These are phyloP conservation scores for Astrocystis sublimbata DNA, from an alignment of 495 filamentous ascomycete genomes.

Conservation along the genomic window DNA sequence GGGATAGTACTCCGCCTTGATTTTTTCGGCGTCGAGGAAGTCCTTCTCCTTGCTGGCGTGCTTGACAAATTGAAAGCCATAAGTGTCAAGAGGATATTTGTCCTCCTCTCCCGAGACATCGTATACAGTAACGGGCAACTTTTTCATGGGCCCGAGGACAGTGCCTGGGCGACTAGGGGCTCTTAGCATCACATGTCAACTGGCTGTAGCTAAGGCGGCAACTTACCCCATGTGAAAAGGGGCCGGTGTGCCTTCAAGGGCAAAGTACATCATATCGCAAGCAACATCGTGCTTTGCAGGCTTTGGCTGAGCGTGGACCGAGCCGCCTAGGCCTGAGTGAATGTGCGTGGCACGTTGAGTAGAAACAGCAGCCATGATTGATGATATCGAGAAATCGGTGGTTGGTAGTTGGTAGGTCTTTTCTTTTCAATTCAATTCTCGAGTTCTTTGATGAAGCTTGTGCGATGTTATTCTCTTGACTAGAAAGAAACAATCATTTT, in stretches of 20 bases:
- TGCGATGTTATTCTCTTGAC: background rate
- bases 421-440: too few species aligned
- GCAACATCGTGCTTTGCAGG: background rate
- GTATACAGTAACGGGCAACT: conserved; percentile 29
- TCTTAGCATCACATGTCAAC: background rate
- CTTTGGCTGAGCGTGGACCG: background rate
- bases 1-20: conserved; percentile 55
- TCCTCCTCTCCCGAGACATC: conserved; percentile 54
- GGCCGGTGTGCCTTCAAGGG: background rate
- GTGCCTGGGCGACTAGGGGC: background rate
- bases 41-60: conserved; percentile 51
- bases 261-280: background rate
- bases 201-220: background rate
- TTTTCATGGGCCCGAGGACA: background rate
- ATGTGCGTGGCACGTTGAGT: background rate
- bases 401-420: too few species aligned
- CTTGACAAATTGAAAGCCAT: conserved; percentile 54
- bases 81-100: conserved; percentile 50
- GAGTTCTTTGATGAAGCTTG: background rate
- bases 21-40: conserved; percentile 58
- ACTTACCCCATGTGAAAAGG: background rate
- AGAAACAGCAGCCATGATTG: background rate
- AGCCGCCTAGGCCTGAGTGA: background rate
- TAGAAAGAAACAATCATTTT: too few species aligned
- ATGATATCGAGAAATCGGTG: too few species aligned